phyloP scores from a whole-genome alignment of 805 yeast species.

The Cyberlindnera euphorbiiphila region DNA sequence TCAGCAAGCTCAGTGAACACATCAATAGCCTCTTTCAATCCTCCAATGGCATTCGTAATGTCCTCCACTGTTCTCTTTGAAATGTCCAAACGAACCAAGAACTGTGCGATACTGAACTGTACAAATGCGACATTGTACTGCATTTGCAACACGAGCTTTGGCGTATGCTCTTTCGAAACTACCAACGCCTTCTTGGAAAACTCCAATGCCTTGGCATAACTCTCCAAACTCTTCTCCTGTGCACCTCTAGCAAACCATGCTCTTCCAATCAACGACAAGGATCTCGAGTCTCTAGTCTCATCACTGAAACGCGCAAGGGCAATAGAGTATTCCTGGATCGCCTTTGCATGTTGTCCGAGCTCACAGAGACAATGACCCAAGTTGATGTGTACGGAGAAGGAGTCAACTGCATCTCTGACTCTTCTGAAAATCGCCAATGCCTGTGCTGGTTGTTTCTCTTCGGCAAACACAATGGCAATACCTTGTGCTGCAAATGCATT shows the following conservation, averaged over 20 bases:
- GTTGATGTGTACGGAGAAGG: constrained; percentile 77
- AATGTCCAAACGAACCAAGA: constrained; percentile 56
- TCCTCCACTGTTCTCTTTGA: constrained; percentile 60
- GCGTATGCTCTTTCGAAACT: constrained; percentile 30
- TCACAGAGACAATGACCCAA: constrained; percentile 85
- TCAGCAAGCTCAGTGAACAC: constrained; percentile 57
- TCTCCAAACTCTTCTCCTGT: constrained; percentile 59
- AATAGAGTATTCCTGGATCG: constrained; percentile 84
- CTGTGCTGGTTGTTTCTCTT: constrained; percentile 64
- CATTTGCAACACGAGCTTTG: constrained; percentile 41
- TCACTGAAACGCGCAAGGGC: constrained; percentile 64
- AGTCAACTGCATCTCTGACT: constrained; percentile 84
- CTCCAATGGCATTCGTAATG: constrained; percentile 51
- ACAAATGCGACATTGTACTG: constrained; percentile 80
- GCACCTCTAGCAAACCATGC: constrained; percentile 84
- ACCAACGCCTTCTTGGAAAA: constrained; percentile 56
- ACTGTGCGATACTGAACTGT: constrained; percentile 84
- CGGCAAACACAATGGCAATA: constrained; percentile 87
- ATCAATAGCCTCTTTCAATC: constrained; percentile 59
- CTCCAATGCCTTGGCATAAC: constrained; percentile 57
- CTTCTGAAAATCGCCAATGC: constrained; percentile 87
- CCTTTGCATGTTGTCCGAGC: constrained; percentile 74
- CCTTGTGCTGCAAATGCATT: constrained; percentile 98
- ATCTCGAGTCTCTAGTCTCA: constrained; percentile 58
- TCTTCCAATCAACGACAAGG: constrained; percentile 72